phyloP scores from a whole-genome alignment of 2,329 filamentous ascomycete genomes.

The Pseudofabraea citricarpa region DNA sequence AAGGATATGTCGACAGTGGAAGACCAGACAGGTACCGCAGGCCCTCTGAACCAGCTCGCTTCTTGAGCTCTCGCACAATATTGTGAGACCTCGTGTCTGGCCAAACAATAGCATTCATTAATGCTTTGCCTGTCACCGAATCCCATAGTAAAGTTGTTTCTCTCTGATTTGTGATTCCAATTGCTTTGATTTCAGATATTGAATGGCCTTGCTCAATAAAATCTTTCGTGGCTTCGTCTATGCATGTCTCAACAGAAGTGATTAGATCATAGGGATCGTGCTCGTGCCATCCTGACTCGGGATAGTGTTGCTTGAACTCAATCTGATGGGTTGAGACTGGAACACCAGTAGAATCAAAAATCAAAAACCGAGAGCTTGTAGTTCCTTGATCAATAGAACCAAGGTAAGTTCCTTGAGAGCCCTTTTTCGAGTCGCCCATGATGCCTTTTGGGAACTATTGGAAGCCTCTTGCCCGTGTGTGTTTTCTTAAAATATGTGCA shows the following conservation, averaged over 20 bases:
- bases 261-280: constrained; percentile 78
- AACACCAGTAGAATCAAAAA: constrained; percentile 67
- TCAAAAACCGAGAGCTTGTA: constrained; percentile 72
- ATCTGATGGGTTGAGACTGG: constrained; percentile 70
- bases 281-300: constrained; percentile 83
- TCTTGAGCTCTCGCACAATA: constrained; percentile 73
- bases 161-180: constrained; percentile 87
- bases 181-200: constrained; percentile 63
- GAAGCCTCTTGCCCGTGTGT: too few relatives aligned
- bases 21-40: constrained; percentile 71
- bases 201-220: constrained; percentile 68
- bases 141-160: constrained; percentile 89
- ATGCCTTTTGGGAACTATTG: background rate
- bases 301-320: constrained; percentile 71
- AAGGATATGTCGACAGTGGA: constrained; percentile 83
- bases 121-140: constrained; percentile 68
- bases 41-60: constrained; percentile 60
- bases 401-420: constrained; percentile 43
- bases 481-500: too few relatives aligned
- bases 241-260: constrained; percentile 70
- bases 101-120: constrained; percentile 87
- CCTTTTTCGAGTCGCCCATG: constrained; percentile 10
- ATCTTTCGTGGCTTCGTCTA: constrained; percentile 67
- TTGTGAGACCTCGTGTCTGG: constrained; percentile 73
- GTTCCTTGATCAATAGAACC: constrained; percentile 79